These are phyloP conservation scores for Aspergillus chevalieri DNA, from an alignment of 2,329 filamentous ascomycete species.

Conservation along the genomic window DNA sequence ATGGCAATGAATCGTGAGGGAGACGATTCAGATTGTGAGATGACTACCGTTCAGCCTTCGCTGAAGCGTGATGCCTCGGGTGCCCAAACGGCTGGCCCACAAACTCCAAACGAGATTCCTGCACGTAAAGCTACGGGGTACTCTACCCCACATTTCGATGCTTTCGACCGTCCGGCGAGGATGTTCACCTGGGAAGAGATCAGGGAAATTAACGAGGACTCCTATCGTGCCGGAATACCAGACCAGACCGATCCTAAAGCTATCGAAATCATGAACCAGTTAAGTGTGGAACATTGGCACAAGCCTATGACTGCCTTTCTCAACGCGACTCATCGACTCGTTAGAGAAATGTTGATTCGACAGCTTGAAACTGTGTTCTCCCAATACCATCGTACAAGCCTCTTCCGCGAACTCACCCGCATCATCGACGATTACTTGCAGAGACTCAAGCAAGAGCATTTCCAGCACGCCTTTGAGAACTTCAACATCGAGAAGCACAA, in stretches of 20 bases:
- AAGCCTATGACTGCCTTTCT: constrained; percentile 44
- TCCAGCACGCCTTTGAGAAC: constrained; percentile 44
- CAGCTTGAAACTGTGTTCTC: constrained; percentile 40
- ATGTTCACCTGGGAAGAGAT: constrained; percentile 38
- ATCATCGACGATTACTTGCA: constrained; percentile 45
- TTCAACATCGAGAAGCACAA: constrained; percentile 51
- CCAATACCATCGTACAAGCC: constrained; percentile 28
- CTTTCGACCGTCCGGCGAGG: constrained; percentile 12
- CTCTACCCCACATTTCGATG: constrained; percentile 16
- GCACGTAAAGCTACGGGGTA: constrained; percentile 6
- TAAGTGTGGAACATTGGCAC: constrained; percentile 56
- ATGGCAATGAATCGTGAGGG: constrained; percentile 23
- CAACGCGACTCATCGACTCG: constrained; percentile 20
- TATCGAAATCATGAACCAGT: constrained; percentile 52
- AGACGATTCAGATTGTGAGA: constrained; percentile 22
- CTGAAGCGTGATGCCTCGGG: constrained; percentile 17
- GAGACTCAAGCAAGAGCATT: constrained; percentile 31
- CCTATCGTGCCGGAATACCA: constrained; percentile 53
- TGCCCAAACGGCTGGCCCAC: not conserved
- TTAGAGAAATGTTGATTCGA: constrained; percentile 33
- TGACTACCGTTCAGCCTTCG: constrained; percentile 7
- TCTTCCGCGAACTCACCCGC: constrained; percentile 28
- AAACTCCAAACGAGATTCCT: not conserved
- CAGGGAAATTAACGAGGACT: constrained; percentile 48
- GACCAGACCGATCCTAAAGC: constrained; percentile 56